Percentiles rank a stretch among this genome's conserved stretches.
phyloP scores from a whole-genome alignment of 345 rosid species.

The Clausena lansium region DNA sequence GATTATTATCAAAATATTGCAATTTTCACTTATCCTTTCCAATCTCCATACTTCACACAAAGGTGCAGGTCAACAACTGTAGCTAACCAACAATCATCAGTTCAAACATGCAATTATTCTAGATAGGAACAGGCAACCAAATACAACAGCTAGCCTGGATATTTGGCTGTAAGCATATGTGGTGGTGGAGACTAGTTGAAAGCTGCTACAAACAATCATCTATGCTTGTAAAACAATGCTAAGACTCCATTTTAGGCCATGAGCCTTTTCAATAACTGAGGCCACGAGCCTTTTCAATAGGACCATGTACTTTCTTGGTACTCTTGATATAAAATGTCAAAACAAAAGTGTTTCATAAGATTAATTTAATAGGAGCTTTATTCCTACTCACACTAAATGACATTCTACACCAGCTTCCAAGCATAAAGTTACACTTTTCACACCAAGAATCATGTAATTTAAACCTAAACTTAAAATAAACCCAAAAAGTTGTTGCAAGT shows the following conservation, averaged over 20 bases:
- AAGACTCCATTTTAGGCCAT: conserved; percentile 19
- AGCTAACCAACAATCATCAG: neutral
- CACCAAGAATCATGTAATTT: conserved; percentile 9
- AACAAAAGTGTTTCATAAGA: neutral
- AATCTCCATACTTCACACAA: neutral
- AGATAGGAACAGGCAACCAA: conserved; percentile 6
- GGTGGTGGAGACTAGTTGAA: conserved; percentile 22
- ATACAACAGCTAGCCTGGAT: conserved; percentile 8
- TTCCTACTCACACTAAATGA: conserved; percentile 15
- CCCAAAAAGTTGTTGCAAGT: conserved; percentile 1
- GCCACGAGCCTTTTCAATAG: conserved; percentile 21
- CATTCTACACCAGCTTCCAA: conserved; percentile 21
- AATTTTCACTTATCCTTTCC: neutral
- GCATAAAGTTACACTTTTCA: conserved; percentile 20
- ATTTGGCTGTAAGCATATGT: conserved; percentile 10
- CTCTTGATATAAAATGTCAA: conserved; percentile 17
- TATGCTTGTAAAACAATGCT: conserved; percentile 16
- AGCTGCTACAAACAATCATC: conserved; percentile 9
- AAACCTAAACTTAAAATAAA: conserved; percentile 14
- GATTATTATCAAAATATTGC: neutral
- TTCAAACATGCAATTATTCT: neutral
- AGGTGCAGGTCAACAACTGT: conserved; percentile 4
- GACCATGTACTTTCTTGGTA: conserved; percentile 4
- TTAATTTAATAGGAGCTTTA: neutral
- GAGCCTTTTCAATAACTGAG: conserved; percentile 22